phyloP scores from a whole-genome alignment of 2,329 filamentous ascomycete genomes.

The Colletotrichum chrysophilum region DNA sequence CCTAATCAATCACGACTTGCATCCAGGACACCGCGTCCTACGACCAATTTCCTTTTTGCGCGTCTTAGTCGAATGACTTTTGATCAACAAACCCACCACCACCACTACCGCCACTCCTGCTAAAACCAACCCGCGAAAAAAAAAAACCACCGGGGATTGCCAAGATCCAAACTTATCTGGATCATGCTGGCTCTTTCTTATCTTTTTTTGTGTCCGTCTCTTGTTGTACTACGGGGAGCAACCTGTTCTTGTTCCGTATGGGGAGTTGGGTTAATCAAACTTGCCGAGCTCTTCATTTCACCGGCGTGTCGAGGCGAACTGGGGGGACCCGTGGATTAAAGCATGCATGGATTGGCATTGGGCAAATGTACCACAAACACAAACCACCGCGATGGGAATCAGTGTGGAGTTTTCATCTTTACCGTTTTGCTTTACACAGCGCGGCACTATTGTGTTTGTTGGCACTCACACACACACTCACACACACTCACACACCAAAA shows the following conservation, averaged over 20 bases:
- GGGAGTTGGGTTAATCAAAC: background rate
- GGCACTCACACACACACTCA: background rate
- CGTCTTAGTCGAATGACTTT: background rate
- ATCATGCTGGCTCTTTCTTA: background rate
- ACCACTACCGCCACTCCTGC: background rate
- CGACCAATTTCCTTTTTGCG: constrained; percentile 11
- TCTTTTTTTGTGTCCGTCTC: background rate
- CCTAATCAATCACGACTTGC: constrained; percentile 15
- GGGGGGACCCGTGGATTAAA: background rate
- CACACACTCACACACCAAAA: background rate
- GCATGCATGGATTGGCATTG: background rate
- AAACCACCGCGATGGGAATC: background rate
- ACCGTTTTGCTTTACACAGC: background rate
- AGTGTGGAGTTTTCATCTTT: background rate
- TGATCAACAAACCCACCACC: background rate
- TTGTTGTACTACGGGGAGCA: background rate
- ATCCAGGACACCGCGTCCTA: constrained; percentile 17
- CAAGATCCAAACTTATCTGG: background rate
- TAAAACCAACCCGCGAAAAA: background rate
- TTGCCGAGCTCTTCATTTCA: background rate
- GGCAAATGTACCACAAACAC: background rate
- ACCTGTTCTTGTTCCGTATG: background rate
- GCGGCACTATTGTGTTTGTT: background rate
- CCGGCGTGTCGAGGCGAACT: background rate
- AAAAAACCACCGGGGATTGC: background rate